Conservation (phyloP, 2,329 filamentous ascomycete genomes). For the Diplocarpon mali region DNA sequence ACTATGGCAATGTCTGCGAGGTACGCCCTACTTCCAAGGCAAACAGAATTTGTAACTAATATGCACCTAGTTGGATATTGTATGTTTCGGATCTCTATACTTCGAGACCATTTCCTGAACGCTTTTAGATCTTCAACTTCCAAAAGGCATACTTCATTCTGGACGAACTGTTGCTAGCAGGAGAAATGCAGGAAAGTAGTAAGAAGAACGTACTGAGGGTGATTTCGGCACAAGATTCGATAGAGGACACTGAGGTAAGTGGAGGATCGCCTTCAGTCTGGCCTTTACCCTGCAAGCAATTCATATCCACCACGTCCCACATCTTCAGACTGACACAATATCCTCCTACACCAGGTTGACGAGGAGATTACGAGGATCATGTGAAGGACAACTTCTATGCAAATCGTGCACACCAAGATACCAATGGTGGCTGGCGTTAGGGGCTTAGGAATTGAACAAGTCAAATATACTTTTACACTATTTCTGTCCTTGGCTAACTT, state of each 20-base stretch:
- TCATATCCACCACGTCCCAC: conserved; percentile 23
- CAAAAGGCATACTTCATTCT: conserved; percentile 99
- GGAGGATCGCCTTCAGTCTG: conserved; percentile 4
- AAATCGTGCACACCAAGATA: conserved; percentile 9
- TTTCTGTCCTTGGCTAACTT: conserved; percentile 4
- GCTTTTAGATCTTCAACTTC: conserved; percentile 78
- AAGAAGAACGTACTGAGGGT: conserved; percentile 97
- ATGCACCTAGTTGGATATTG: conserved; percentile 19
- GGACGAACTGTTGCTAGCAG: conserved; percentile 87
- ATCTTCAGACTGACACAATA: conserved; percentile 42
- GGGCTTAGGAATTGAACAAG: conserved; percentile 5
- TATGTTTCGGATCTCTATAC: conserved; percentile 8
- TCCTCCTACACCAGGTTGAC: conserved; percentile 32
- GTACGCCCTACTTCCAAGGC: conserved; percentile 32
- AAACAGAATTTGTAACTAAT: conserved; percentile 5
- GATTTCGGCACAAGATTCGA: conserved; percentile 92
- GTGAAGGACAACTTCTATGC: conserved; percentile 19
- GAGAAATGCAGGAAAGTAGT: conserved; percentile 96
- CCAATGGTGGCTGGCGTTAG: conserved; percentile 14
- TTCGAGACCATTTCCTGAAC: conserved; percentile 1
- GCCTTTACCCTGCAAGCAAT: neutral
- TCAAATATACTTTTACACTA: neutral
- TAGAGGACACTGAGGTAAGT: conserved; percentile 97
- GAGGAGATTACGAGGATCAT: conserved; percentile 30
- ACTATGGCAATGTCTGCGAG: conserved; percentile 99